These are phyloP conservation scores for Lachancea thermotolerans DNA, from an alignment of 805 yeast species.

Conservation along the genomic window DNA sequence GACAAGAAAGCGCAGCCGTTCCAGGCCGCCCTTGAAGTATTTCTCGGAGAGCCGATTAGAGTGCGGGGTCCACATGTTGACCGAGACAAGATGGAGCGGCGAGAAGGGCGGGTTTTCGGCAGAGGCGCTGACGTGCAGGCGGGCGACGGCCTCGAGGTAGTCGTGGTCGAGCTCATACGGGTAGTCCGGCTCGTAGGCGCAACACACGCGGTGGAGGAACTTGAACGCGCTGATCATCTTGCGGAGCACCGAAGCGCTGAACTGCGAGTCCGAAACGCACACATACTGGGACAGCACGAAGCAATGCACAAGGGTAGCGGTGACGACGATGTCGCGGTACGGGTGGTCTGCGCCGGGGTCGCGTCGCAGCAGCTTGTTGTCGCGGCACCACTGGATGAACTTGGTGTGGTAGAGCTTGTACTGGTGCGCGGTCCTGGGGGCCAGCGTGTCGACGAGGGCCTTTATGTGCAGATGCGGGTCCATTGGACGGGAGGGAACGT, in stretches of 20 bases:
- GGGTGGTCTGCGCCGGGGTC: constrained; percentile 2
- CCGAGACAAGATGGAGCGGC: constrained; percentile 19
- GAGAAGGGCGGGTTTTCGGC: constrained; percentile 4
- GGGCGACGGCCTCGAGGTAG: constrained; percentile 19
- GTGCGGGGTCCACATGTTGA: constrained; percentile 27
- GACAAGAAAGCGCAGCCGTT: constrained; percentile 24
- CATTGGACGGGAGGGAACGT: constrained; percentile 1
- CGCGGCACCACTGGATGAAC: constrained; percentile 25
- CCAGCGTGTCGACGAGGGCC: constrained; percentile 19
- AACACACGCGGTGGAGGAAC: constrained; percentile 20
- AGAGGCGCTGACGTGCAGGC: constrained; percentile 12
- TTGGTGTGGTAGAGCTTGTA: constrained; percentile 25
- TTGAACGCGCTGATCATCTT: constrained; percentile 21
- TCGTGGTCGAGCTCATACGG: constrained; percentile 14
- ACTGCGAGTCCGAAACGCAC: constrained; percentile 3
- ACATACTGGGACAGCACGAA: constrained; percentile 10
- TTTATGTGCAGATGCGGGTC: constrained; percentile 10
- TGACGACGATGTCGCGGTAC: constrained; percentile 19
- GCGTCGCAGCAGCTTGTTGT: constrained; percentile 9
- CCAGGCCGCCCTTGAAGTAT: constrained; percentile 24
- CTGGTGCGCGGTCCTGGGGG: constrained; percentile 25
- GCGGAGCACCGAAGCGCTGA: constrained; percentile 16
- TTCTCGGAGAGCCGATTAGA: constrained; percentile 20
- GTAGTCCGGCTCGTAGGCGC: constrained; percentile 13
- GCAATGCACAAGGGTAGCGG: constrained; percentile 24